Conservation (phyloP, 495 filamentous ascomycete species). For the Aspergillus funiculosus region DNA sequence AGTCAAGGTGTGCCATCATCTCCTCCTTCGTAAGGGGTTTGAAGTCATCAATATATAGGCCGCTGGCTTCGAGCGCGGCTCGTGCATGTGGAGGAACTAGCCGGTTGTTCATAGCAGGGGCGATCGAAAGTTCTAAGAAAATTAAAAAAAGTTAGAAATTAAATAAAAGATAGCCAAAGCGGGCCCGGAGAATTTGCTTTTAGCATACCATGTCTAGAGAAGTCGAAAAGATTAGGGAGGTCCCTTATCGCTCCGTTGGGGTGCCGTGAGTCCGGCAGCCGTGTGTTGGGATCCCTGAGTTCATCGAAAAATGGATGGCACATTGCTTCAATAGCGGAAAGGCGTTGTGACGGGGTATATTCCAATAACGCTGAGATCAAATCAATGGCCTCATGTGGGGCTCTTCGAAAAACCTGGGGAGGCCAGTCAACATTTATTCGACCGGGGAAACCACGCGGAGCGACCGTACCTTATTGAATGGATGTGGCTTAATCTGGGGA, state of each 20-base stretch:
- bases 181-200: too few species aligned
- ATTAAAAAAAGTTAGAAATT: constrained; percentile 6
- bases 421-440: constrained; percentile 18
- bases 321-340: constrained; percentile 94
- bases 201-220: constrained; percentile 80
- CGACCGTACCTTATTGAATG: constrained; percentile 78
- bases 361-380: constrained; percentile 89
- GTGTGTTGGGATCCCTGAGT: constrained; percentile 79
- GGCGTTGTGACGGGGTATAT: constrained; percentile 93
- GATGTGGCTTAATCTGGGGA: constrained; percentile 98
- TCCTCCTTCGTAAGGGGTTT: constrained; percentile 83
- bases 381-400: constrained; percentile 86
- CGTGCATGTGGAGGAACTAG: constrained; percentile 82
- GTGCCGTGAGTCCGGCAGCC: constrained; percentile 89
- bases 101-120: constrained; percentile 75
- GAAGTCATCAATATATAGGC: constrained; percentile 91
- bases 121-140: constrained; percentile 83
- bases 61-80: constrained; percentile 63
- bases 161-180: constrained; percentile 4
- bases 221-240: constrained; percentile 84
- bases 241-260: constrained; percentile 69
- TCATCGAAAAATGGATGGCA: constrained; percentile 99
- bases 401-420: constrained; percentile 84
- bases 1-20: constrained; percentile 97
- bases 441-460: not conserved